These are phyloP conservation scores for Mortierella sp. DNA, from an alignment of 371 early-diverging fungal genomes.

Conservation along the genomic window DNA sequence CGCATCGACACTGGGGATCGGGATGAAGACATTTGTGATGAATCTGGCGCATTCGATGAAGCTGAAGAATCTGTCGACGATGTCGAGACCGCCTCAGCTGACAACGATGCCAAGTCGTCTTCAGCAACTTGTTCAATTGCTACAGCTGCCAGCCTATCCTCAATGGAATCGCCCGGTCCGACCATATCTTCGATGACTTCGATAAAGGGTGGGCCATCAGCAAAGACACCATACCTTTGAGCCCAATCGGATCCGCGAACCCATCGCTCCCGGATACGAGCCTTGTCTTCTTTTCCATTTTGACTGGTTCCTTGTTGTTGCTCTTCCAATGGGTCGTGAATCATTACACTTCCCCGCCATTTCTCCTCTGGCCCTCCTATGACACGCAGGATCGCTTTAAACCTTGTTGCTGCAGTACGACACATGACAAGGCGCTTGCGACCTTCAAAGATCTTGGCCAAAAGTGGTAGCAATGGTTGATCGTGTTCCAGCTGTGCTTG, in stretches of 20 bases:
- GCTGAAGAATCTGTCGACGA: too few species aligned
- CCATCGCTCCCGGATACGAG: conserved; percentile 37
- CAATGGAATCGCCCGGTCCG: not conserved
- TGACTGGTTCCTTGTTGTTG: not conserved
- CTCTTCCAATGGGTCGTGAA: conserved; percentile 28
- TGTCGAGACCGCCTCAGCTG: too few species aligned
- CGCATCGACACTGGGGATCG: conserved; percentile 3
- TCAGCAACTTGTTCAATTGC: not conserved
- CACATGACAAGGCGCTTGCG: conserved; percentile 37
- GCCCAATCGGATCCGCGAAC: conserved; percentile 42
- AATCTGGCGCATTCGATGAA: not conserved
- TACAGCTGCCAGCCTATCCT: not conserved
- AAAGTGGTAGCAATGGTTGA: conserved; percentile 31
- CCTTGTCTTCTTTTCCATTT: conserved; percentile 9
- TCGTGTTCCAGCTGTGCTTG: conserved; percentile 48
- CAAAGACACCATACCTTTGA: conserved; percentile 28
- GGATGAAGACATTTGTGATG: not conserved
- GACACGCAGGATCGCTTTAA: conserved; percentile 26
- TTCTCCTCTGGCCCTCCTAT: conserved; percentile 50
- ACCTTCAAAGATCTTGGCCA: conserved; percentile 42
- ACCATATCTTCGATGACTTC: conserved; percentile 40
- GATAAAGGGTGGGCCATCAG: conserved; percentile 37
- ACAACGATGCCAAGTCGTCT: not conserved
- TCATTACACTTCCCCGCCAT: conserved; percentile 41
- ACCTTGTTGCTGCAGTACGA: conserved; percentile 29